Evolutionary conservation across 1,139 yeast species (phyloP).

Genomic region (Yamadazyma atmosphaerica): DNA sequence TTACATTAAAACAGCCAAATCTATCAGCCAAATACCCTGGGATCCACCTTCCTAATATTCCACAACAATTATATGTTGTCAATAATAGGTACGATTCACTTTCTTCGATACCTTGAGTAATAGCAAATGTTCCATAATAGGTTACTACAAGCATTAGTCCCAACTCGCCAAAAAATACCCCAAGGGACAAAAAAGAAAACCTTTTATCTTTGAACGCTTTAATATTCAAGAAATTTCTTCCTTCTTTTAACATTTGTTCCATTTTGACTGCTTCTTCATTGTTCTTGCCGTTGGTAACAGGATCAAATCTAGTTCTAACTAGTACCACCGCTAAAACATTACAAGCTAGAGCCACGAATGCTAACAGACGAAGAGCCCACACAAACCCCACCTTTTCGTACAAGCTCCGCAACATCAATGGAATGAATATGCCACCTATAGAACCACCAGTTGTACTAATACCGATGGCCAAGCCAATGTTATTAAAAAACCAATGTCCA

Average conservation of each 20-base stretch:
- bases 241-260: background rate
- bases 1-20: conserved; percentile 59
- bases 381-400: conserved; percentile 33
- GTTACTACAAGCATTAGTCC: conserved; percentile 54
- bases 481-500: conserved; percentile 39
- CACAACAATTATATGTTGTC: conserved; percentile 55
- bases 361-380: conserved; percentile 39
- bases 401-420: conserved; percentile 33
- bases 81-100: conserved; percentile 52
- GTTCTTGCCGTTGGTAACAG: conserved; percentile 25
- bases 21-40: conserved; percentile 58
- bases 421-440: conserved; percentile 39
- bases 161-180: conserved; percentile 52
- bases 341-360: conserved; percentile 37
- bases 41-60: conserved; percentile 46
- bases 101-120: conserved; percentile 52
- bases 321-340: conserved; percentile 40
- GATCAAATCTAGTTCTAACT: conserved; percentile 44
- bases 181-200: conserved; percentile 27
- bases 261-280: conserved; percentile 3
- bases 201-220: conserved; percentile 17
- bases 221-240: background rate
- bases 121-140: conserved; percentile 56
- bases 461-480: conserved; percentile 38
- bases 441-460: conserved; percentile 44